These are phyloP conservation scores for Fragaria ananassa DNA, from an alignment of 306 rosid genomes.

Conservation along the genomic window DNA sequence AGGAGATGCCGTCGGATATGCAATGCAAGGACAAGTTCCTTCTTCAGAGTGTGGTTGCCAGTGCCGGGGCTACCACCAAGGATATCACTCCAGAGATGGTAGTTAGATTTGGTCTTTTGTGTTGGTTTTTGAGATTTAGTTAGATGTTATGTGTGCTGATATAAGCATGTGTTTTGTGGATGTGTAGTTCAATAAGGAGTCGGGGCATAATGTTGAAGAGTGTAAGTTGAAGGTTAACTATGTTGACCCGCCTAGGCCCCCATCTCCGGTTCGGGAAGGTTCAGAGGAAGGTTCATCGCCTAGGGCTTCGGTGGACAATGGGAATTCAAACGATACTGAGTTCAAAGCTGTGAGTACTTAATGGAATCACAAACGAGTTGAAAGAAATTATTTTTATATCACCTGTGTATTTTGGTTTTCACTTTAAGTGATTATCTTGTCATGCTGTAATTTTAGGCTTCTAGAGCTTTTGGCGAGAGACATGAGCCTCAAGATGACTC, in stretches of 20 bases:
- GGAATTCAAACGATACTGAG: conserved; percentile 51
- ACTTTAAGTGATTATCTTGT: conserved; percentile 7
- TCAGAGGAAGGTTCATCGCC: conserved; percentile 90
- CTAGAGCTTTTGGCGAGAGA: conserved; percentile 48
- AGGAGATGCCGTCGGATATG: conserved; percentile 73
- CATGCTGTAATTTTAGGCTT: conserved; percentile 41
- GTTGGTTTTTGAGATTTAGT: background rate
- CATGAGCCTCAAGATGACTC: conserved; percentile 54
- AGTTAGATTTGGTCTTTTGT: background rate
- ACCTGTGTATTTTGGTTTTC: background rate
- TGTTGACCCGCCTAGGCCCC: conserved; percentile 77
- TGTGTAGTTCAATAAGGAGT: conserved; percentile 71
- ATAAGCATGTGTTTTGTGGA: conserved; percentile 5
- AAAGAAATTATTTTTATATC: background rate
- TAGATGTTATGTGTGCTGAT: conserved; percentile 1
- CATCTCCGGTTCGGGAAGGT: conserved; percentile 84
- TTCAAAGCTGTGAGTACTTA: conserved; percentile 48
- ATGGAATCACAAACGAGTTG: conserved; percentile 17
- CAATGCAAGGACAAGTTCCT: conserved; percentile 95
- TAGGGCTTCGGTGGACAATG: conserved; percentile 77
- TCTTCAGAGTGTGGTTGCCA: conserved; percentile 68
- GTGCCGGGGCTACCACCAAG: conserved; percentile 51
- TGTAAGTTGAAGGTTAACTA: conserved; percentile 75
- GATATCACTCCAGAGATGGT: conserved; percentile 78
- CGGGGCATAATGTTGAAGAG: conserved; percentile 69